Evolutionary conservation across 2,329 filamentous ascomycete genomes (phyloP).

Genomic region (Rhynchosporium graminicola): DNA sequence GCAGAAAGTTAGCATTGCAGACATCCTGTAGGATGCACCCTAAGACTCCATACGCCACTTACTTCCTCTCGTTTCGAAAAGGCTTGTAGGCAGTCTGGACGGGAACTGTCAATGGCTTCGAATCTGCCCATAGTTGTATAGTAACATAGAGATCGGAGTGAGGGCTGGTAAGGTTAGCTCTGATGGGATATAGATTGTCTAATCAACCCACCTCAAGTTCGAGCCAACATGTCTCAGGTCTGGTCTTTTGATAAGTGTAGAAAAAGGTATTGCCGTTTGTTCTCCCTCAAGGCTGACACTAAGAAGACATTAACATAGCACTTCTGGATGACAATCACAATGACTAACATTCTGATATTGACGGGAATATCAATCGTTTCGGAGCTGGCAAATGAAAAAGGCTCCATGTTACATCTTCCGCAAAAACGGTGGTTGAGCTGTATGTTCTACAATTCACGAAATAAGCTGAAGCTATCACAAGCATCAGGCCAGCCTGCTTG

Average conservation of each 20-base stretch:
- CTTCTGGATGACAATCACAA: not conserved
- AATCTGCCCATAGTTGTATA: slow-evolving; percentile 91
- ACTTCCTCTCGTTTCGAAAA: slow-evolving; percentile 74
- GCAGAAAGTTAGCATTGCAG: slow-evolving; percentile 25
- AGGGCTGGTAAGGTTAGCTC: slow-evolving; percentile 50
- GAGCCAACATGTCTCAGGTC: slow-evolving; percentile 87
- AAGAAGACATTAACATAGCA: slow-evolving; percentile 38
- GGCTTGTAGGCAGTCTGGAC: slow-evolving; percentile 91
- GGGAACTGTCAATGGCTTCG: slow-evolving; percentile 89
- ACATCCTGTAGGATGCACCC: not conserved
- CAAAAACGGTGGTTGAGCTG: not conserved
- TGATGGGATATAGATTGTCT: slow-evolving; percentile 30
- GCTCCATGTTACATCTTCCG: slow-evolving; percentile 67
- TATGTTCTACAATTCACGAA: not conserved
- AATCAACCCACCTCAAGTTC: slow-evolving; percentile 64
- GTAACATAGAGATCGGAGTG: slow-evolving; percentile 92
- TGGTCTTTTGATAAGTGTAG: slow-evolving; percentile 74
- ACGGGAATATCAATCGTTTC: slow-evolving; percentile 76
- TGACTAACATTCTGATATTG: slow-evolving; percentile 60
- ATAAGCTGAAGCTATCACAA: not conserved
- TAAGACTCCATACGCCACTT: slow-evolving; percentile 18
- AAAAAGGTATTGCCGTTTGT: slow-evolving; percentile 72
- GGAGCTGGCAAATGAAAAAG: slow-evolving; percentile 92
- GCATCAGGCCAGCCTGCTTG: not conserved
- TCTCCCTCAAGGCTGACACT: slow-evolving; percentile 78